These are phyloP conservation scores for Trypethelium eluteriae DNA, from an alignment of 495 filamentous ascomycete genomes.

Conservation along the genomic window DNA sequence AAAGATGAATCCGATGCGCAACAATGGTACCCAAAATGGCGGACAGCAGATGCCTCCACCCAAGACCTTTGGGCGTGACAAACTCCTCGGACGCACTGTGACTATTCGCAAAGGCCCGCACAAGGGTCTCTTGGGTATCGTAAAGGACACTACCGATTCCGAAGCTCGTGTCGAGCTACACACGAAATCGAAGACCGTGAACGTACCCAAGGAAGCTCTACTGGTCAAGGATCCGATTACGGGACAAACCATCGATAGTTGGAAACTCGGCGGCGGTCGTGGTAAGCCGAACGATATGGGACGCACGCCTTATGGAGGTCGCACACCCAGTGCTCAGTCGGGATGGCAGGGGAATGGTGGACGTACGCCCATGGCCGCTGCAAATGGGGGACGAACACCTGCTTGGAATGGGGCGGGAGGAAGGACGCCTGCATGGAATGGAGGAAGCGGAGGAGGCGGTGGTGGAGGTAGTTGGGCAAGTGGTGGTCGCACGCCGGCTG, in stretches of 20 bases:
- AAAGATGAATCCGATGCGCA: constrained; percentile 80
- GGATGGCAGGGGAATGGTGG: constrained; percentile 17
- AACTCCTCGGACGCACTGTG: constrained; percentile 84
- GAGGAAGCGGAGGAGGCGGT: constrained; percentile 29
- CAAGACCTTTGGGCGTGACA: constrained; percentile 68
- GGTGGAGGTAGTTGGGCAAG: constrained; percentile 15
- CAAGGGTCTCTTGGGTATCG: constrained; percentile 90
- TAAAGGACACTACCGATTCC: constrained; percentile 81
- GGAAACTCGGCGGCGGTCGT: constrained; percentile 54
- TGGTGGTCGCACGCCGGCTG: constrained; percentile 57
- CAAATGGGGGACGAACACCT: constrained; percentile 59
- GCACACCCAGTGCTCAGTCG: constrained; percentile 1
- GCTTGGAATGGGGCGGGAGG: constrained; percentile 46
- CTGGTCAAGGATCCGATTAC: constrained; percentile 73
- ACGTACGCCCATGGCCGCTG: constrained; percentile 38
- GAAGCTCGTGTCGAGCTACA: constrained; percentile 86
- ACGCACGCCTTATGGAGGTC: constrained; percentile 12
- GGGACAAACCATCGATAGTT: constrained; percentile 58
- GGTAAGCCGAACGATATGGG: constrained; percentile 16
- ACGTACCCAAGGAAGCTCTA: constrained; percentile 67
- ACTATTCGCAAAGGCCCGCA: constrained; percentile 72
- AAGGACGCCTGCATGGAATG: constrained; percentile 33
- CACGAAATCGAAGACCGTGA: constrained; percentile 79
- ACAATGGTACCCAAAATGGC: constrained; percentile 41
- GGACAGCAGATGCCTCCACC: constrained; percentile 64